Conservation (phyloP, 306 rosid species). For the Parietaria judaica region DNA sequence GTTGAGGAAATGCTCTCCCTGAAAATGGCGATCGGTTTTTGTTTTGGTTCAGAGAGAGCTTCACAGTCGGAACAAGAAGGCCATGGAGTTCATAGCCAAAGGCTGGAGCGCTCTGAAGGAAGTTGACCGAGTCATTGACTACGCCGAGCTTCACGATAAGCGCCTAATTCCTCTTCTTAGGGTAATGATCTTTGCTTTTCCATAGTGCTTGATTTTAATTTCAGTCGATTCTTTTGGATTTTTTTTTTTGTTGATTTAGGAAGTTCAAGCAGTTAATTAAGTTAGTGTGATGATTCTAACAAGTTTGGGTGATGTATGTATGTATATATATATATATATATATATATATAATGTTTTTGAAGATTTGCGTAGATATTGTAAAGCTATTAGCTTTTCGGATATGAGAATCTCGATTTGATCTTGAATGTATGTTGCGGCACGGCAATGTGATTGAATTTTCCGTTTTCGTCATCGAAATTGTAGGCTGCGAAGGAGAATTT, state of each 20-base stretch:
- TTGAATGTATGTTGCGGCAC: too few species aligned
- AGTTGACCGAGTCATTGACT: slow-evolving; percentile 85
- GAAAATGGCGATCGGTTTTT: not conserved
- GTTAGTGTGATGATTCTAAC: not conserved
- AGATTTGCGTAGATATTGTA: not conserved
- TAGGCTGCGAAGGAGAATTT: slow-evolving; percentile 85
- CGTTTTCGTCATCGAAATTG: slow-evolving; percentile 11
- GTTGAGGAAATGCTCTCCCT: not conserved
- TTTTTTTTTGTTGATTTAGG: not conserved
- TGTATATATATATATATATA: too few species aligned
- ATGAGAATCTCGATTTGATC: not conserved
- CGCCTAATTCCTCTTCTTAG: slow-evolving; percentile 80
- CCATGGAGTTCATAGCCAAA: slow-evolving; percentile 74
- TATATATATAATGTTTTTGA: too few species aligned
- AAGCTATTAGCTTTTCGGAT: not conserved
- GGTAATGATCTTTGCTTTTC: slow-evolving; percentile 22
- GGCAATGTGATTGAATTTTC: not conserved
- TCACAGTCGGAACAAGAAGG: slow-evolving; percentile 82
- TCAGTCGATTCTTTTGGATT: not conserved
- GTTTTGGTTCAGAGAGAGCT: slow-evolving; percentile 40
- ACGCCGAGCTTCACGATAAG: slow-evolving; percentile 60
- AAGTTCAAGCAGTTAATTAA: not conserved
- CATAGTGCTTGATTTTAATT: not conserved
- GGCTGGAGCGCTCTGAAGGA: slow-evolving; percentile 86
- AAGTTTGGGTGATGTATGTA: too few species aligned